Percentiles rank a stretch among this genome's conserved stretches.
Evolutionary conservation across 2,329 filamentous ascomycete genomes (phyloP).

Genomic region (Alternaria panax): DNA sequence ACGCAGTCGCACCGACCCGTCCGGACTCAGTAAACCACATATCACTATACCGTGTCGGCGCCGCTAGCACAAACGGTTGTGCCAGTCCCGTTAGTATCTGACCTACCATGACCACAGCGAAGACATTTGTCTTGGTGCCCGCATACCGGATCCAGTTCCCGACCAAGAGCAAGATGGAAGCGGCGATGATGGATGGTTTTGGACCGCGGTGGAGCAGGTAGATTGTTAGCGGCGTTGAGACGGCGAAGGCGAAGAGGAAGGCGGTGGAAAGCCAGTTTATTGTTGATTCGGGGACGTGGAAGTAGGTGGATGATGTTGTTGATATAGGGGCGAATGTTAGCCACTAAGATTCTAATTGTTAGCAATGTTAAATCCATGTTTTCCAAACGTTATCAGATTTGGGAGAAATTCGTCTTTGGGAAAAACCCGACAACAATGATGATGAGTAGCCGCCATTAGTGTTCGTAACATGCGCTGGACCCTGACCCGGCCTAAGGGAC

Average conservation of each 20-base stretch:
- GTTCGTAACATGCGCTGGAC: not conserved
- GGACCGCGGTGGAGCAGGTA: constrained; percentile 82
- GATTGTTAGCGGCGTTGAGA: constrained; percentile 73
- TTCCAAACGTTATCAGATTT: too few relatives aligned
- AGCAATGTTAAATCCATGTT: too few relatives aligned
- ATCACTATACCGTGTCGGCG: constrained; percentile 90
- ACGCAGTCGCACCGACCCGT: constrained; percentile 84
- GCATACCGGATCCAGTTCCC: constrained; percentile 94
- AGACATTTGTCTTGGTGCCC: constrained; percentile 67
- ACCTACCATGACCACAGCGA: constrained; percentile 83
- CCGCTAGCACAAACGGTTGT: constrained; percentile 89
- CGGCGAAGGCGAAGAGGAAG: constrained; percentile 85
- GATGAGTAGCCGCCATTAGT: not conserved
- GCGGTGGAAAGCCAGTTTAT: constrained; percentile 94
- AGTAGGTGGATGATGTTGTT: constrained; percentile 75
- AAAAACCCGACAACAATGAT: not conserved
- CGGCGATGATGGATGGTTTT: constrained; percentile 75
- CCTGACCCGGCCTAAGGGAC: not conserved
- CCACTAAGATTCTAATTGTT: constrained; percentile 66
- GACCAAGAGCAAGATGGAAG: constrained; percentile 75
- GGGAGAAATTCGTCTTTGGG: rapidly evolving
- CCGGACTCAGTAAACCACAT: constrained; percentile 90
- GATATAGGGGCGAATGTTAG: constrained; percentile 89
- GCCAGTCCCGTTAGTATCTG: constrained; percentile 89
- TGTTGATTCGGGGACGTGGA: constrained; percentile 72